Evolutionary conservation across 768 basidiomycete genomes (phyloP).

Genomic region (Lentinus tigrinus): DNA sequence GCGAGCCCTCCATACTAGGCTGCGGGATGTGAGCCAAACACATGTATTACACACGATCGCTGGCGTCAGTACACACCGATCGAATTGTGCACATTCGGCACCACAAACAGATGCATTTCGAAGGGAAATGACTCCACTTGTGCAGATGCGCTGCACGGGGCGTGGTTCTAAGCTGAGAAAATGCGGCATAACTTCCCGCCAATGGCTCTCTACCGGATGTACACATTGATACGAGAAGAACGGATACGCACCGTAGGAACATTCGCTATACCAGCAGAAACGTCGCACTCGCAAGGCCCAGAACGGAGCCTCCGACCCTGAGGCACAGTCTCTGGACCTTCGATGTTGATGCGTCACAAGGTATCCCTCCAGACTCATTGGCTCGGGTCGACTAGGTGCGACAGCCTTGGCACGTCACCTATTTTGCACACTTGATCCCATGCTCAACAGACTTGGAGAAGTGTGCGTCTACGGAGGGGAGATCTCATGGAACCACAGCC

Average conservation of each 20-base stretch:
- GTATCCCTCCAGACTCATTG: not conserved
- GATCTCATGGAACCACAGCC: not conserved
- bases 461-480: no score
- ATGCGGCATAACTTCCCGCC: not conserved
- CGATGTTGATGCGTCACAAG: constrained; percentile 3
- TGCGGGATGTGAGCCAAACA: not conserved
- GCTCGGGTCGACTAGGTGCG: not conserved
- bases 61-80: not conserved
- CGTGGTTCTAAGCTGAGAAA: not conserved
- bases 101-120: not conserved
- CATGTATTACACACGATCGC: not conserved
- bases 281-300: not conserved
- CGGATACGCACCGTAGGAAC: constrained; percentile 7
- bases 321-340: not conserved
- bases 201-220: not conserved
- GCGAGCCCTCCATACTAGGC: not conserved
- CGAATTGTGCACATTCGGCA: not conserved
- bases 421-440: not conserved
- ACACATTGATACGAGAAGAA: not conserved
- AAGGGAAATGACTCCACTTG: not conserved
- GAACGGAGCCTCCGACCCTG: not conserved
- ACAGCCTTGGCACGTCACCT: not conserved
- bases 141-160: not conserved
- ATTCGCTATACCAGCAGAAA: not conserved
- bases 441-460: not conserved